Base-by-base conservation (phyloP, 129 eudicot species). In the sunflower (Helianthus annuus) region DNA sequence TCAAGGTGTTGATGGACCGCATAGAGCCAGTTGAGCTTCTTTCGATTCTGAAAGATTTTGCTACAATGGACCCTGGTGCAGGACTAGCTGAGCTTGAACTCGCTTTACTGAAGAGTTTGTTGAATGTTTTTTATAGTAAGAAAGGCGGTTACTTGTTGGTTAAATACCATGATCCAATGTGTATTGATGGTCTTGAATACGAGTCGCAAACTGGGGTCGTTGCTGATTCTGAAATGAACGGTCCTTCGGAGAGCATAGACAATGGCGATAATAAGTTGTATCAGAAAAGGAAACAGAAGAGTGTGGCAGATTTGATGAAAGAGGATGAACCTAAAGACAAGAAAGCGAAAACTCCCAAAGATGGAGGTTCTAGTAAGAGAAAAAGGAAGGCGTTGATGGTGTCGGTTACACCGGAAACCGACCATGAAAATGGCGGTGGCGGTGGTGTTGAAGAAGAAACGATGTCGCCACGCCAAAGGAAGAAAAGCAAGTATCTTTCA, bases 401-500 rank as follows among this genome's bases (percentile, higher is more conserved):
- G 52, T 51, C 62, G 44, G 67, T 34, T 27, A 17, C 68, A 60
- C 68, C 74, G 2, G 79, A 79, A 66, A 79, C 70, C 7, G 83
- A 79, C 46, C 7, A 44, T 46, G 77, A 74, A 32, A 77, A 57
- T 11, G 83, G 59, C 19, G 79, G 71, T 13, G 67, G 57, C 27
- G 70, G 39, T 16, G 82, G 68, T 4, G 64, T 53, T 10, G 72
- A 74, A n/a, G 84, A 81, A 10, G 83, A 71, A 24, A 54, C 71
- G 4, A 44, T 55, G 64, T 49, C 81, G 6, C 80, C 81, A 19
- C 77, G 85, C 65, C 89, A 82, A 55, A 75, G 78, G 75, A 89
- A 86, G 77, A 84, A 76, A 65, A 86, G 96, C 78, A 84, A 80
- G 75, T 89, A 84, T 38, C 71, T 89, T 24, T 89, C 89, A 0